Conservation (phyloP, 352 stramenopile species). For the Pythium scleroteichum region DNA sequence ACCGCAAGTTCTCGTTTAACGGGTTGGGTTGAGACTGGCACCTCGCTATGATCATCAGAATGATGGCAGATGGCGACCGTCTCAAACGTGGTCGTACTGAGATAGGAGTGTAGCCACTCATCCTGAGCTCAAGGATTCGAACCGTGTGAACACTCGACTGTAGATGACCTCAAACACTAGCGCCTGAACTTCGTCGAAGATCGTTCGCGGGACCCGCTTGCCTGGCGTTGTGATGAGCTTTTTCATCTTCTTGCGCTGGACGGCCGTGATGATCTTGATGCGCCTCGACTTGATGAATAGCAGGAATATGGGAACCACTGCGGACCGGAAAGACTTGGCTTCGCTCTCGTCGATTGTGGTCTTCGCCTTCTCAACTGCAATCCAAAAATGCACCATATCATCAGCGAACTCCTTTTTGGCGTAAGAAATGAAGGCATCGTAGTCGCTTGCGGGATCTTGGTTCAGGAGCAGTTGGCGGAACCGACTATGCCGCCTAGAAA, state of each 20-base stretch:
- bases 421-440: conserved; percentile 44
- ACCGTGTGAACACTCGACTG: conserved; percentile 53
- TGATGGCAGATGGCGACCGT: no score
- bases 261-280: conserved; percentile 62
- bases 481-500: conserved; percentile 32
- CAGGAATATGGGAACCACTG: conserved; percentile 51
- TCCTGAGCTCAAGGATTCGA: conserved; percentile 1
- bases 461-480: conserved; percentile 47
- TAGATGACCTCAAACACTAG: conserved; percentile 67
- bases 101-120: no score
- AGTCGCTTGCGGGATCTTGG: conserved; percentile 25
- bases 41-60: background rate
- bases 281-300: conserved; percentile 62
- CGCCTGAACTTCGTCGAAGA: conserved; percentile 60
- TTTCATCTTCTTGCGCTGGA: conserved; percentile 70
- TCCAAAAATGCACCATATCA: conserved; percentile 59
- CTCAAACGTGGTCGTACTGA: no score
- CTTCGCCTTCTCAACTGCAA: conserved; percentile 60
- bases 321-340: conserved; percentile 41
- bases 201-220: conserved; percentile 39
- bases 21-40: background rate
- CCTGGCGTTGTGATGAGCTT: conserved; percentile 60
- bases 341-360: conserved; percentile 23
- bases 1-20: no score
- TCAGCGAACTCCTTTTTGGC: conserved; percentile 53